Evolutionary conservation across 345 rosid species (phyloP).

Genomic region (Nephelium lappaceum): DNA sequence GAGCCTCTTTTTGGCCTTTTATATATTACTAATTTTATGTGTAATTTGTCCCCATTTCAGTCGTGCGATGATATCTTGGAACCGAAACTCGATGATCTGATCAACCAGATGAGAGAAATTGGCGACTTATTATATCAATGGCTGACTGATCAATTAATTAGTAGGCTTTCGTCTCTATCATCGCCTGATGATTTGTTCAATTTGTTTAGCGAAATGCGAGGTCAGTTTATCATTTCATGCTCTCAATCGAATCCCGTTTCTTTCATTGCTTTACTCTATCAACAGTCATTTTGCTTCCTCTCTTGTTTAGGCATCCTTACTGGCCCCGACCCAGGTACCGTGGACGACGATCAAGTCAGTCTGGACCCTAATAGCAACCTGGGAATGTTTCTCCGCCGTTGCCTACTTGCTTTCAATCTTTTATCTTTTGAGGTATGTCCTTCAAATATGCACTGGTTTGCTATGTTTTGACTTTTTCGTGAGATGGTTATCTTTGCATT

Average conservation of each 20-base stretch:
- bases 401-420: conserved; percentile 77
- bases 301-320: conserved; percentile 65
- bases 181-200: conserved; percentile 82
- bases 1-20: not conserved
- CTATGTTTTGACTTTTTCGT: not conserved
- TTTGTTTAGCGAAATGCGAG: conserved; percentile 83
- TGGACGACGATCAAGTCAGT: conserved; percentile 78
- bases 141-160: conserved; percentile 68
- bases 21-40: not conserved
- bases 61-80: conserved; percentile 77
- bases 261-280: not conserved
- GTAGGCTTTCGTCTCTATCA: conserved; percentile 61
- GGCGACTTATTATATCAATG: conserved; percentile 64
- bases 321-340: conserved; percentile 61
- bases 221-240: conserved; percentile 33
- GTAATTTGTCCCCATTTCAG: conserved; percentile 28
- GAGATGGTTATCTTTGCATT: not conserved
- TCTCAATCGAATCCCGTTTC: not conserved
- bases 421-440: conserved; percentile 77
- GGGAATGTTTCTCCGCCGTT: conserved; percentile 91
- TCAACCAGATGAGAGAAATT: conserved; percentile 67
- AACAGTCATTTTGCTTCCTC: not conserved
- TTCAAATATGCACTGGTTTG: not conserved
- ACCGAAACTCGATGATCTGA: conserved; percentile 76
- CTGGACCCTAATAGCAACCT: conserved; percentile 84